Base-by-base conservation (phyloP, 2,329 filamentous ascomycete genomes). In the Dryadomyces quercus-mongolicae region DNA sequence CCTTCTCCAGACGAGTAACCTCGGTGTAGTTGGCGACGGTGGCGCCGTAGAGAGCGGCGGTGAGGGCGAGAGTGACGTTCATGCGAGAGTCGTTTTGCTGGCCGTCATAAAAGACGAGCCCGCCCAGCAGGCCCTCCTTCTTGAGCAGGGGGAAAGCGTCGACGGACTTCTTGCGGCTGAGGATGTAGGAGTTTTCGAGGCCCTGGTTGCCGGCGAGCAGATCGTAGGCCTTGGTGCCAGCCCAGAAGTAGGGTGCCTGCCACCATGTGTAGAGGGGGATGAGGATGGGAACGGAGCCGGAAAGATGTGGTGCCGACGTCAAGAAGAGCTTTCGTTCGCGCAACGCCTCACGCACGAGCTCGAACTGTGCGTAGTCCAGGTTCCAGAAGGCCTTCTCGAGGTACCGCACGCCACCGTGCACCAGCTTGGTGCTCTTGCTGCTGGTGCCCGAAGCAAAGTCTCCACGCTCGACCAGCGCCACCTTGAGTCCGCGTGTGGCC, bases 61-160 rank as follows among this genome's bases (percentile, higher is more conserved):
- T 92, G 74, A 89, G 82, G 25, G 85, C 87, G 50, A 92, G 76
- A 13, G 85, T 88, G 47, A 91, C 83, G 66, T 92, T 92, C 88
- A 92, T 92, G 58, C 87, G 81, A 36, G 87, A 89, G 66, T 92
- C 87, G 65, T 92, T 92, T 72, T 92, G 88, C 55, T 87, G 86
- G 59, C 87, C 87, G 70, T 92, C 85, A 66, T 92, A 92, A 75
- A 92, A 92, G 42, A 92, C 86, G 62, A 92, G 71, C 38, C 87
- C 87, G 59, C 88, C 87, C 54, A 89, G 77, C 15, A 92, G 72
- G 12, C 81, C 81, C 51, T 86, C 81, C 63, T 80, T 82, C 69
- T 84, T 85, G 60, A 92, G 70, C 78, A 90, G 86, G 18, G 87
- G 87, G 63, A 91, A 90, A 7, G 83, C 80, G 62, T 88, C 84